Evolutionary conservation across 179 eudicot species (phyloP), one percentile per base, ranked within the genome.

Genomic region (Heliamphora pulchella): DNA sequence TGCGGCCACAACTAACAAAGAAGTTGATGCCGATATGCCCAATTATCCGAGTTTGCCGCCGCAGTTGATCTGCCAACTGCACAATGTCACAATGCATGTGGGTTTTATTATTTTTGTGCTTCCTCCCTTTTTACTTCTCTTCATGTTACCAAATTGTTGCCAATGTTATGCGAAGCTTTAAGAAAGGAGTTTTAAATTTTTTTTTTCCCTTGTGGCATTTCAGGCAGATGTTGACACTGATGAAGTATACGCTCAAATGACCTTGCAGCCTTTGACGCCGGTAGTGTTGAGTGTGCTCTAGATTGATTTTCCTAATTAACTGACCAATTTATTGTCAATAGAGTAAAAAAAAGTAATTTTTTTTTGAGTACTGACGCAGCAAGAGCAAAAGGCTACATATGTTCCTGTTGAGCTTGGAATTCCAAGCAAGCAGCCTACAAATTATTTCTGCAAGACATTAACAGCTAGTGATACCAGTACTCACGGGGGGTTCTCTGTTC

Each of bases 221-320:
- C 87, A 94, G 98, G 97, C 97, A 65, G 98, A 94, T 86, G 89
- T 92, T 81, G 98, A 94, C 83, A 94, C 98, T 3, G 98, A 94
- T 84, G 98, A 94, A 87, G 98, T 93, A 64, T 93, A 93, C 85
- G 97, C 98, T 39, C 98, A 94, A 83, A 94, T 94, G 98, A 94
- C 98, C 71, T 85, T 94, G 88, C 98, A 94, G 89, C 98, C 98
- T 31, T 84, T 94, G 84, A 89, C 91, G 39, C 94, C 96, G 91
- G 98, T 94, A 89, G 41, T 66, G 41, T 55, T 54, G 43, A 18
- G 57, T 78, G 50, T 17, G 31, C 43, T 6, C 39, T 54, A 3
- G 10, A 2, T 57, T 48, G 17, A 39, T 78, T 65, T 15, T 51
- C 7, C 39, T 71, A 17, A 50, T 7, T 4, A 2, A 5, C 2